Base-by-base conservation (phyloP, 345 rosid species). In the Brassica rapa region DNA sequence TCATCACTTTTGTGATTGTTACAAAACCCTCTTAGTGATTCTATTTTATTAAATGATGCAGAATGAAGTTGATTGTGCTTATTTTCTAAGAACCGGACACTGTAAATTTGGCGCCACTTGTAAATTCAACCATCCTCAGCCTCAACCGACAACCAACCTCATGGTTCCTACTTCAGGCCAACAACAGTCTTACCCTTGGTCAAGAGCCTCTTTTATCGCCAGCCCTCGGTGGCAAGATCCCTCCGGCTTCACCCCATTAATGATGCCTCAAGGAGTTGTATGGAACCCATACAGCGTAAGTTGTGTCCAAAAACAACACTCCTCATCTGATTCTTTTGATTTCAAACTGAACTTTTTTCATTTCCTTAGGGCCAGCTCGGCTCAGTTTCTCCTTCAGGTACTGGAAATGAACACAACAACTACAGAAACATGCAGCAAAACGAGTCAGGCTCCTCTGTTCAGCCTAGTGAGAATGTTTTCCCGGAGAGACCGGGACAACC, bases 151-250 rank as follows among this genome's bases (percentile, higher is more conserved):
- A 83, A 80, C 87, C 72, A 93, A 86, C 82, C 82, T 91, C 88
- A 87, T 91, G 93, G 92, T 93, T 71, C 93, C 99, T 12, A 85
- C 94, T 11, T 77, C 93, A 74, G 83, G 84, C 60, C 60, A 53
- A 4, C 86, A 85, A 76, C 97, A 89, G 83, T 91, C 90, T 81
- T 93, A 97, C 41, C 86, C 88, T 80, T 93, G 99, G 99, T 85
- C 98, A 15, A 85, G 98, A 76, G 86, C 96, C 71, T 90, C 99
- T 62, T 93, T 86, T 80, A 86, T 96, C 70, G 87, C 96, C 49
- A 96, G 91, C 78, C 98, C 98, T 69, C 88, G 97, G 21, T 95
- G 99, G 99, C 97, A 90, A 83, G 96, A 88, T 70, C 98, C 97
- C 65, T 91, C 98, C 33, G 88, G 87, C 70, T 96, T 86, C 59